phyloP scores from a whole-genome alignment of 169 alveolate genomes.

The Amoebophrya sp. region DNA sequence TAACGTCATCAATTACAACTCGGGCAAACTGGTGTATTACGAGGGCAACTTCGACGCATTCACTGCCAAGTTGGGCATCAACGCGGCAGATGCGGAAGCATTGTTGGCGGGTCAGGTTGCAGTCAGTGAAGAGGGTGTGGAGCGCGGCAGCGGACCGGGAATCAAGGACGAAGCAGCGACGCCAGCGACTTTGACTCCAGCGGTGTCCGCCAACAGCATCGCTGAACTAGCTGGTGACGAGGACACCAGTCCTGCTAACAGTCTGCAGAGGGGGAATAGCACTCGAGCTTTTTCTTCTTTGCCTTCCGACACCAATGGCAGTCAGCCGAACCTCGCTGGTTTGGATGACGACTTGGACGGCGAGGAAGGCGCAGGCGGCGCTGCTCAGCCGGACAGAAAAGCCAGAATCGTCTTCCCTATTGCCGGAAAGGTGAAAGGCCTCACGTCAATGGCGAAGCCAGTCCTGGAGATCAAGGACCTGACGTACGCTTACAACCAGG shows the following conservation, averaged over 20 bases:
- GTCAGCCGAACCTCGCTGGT: neutral
- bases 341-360: neutral
- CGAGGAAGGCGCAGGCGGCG: neutral
- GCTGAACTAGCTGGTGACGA: neutral
- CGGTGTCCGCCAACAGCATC: neutral
- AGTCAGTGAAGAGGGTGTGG: neutral
- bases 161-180: neutral
- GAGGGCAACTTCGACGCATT: slow-evolving; percentile 24
- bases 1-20: slow-evolving; percentile 8
- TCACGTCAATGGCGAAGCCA: slow-evolving; percentile 2
- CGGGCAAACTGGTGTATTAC: neutral
- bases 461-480: slow-evolving; percentile 1
- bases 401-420: slow-evolving; percentile 7
- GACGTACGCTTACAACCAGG: neutral
- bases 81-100: neutral
- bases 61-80: neutral
- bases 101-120: slow-evolving; percentile 8
- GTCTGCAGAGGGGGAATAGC: neutral
- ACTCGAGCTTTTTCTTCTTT: neutral
- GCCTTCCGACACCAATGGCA: neutral
- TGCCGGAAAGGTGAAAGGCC: neutral
- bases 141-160: slow-evolving; percentile 20
- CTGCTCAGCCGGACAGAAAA: neutral
- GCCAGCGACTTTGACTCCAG: neutral
- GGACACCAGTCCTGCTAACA: neutral